Conservation (phyloP, 1,284 basidiomycete species). For the Cryptococcus deneoformans region DNA sequence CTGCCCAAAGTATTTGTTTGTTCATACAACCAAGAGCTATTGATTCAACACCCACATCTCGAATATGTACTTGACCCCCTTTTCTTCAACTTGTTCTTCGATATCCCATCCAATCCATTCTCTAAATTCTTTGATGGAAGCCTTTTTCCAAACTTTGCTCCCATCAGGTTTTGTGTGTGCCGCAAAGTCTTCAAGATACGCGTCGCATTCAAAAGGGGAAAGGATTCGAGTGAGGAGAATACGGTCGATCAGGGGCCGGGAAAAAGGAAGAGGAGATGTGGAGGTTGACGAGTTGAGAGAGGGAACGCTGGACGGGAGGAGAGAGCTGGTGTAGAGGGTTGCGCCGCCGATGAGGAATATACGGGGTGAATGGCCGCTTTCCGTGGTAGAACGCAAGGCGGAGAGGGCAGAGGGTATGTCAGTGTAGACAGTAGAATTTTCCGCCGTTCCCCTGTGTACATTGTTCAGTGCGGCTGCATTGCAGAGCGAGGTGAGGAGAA, state of each 20-base stretch:
- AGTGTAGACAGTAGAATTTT: conserved; percentile 25
- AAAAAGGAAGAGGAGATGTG: conserved; percentile 61
- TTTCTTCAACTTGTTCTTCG: conserved; percentile 71
- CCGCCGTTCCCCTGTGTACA: conserved; percentile 6
- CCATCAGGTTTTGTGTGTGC: conserved; percentile 16
- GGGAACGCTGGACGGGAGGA: conserved; percentile 48
- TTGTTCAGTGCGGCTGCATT: neutral
- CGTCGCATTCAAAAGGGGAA: conserved; percentile 77
- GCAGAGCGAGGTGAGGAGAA: neutral
- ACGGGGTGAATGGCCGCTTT: conserved; percentile 22
- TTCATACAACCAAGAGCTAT: neutral
- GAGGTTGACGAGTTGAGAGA: conserved; percentile 65
- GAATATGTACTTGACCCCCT: conserved; percentile 77
- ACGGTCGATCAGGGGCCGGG: conserved; percentile 60
- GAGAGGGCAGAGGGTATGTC: conserved; percentile 39
- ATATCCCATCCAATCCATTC: conserved; percentile 79
- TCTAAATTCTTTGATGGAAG: conserved; percentile 61
- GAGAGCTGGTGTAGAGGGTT: conserved; percentile 70
- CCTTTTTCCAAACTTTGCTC: conserved; percentile 57
- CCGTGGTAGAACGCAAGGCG: conserved; percentile 1
- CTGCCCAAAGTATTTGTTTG: neutral
- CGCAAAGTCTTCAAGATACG: conserved; percentile 75
- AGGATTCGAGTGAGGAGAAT: conserved; percentile 84
- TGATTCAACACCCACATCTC: conserved; percentile 77
- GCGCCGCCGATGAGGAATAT: conserved; percentile 89